Percentiles rank a stretch among this genome's conserved stretches.
phyloP scores from a whole-genome alignment of 352 stramenopile genomes.

The Globisporangium nagaii region DNA sequence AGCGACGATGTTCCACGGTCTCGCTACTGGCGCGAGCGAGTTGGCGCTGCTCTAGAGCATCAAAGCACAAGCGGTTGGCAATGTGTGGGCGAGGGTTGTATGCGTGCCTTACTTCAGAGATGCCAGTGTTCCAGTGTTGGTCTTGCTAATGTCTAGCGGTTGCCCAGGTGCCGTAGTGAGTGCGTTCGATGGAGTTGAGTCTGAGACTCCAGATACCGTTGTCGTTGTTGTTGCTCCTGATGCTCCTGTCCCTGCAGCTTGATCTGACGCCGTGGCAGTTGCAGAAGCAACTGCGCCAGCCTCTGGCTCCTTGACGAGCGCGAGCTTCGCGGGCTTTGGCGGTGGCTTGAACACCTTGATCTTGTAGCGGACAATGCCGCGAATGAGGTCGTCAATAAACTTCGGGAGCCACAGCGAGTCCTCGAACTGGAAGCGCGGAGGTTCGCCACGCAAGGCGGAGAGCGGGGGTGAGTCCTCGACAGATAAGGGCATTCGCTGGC shows the following conservation, averaged over 20 bases:
- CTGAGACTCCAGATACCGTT: too few relatives aligned
- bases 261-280: not conserved
- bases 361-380: slow-evolving; percentile 66
- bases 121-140: too few relatives aligned
- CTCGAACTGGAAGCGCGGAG: slow-evolving; percentile 43
- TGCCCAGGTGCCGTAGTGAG: too few relatives aligned
- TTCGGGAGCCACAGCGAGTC: slow-evolving; percentile 62
- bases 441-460: not conserved
- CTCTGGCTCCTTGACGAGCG: slow-evolving; percentile 5
- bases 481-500: not conserved
- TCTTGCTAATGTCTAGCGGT: too few relatives aligned
- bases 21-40: slow-evolving; percentile 17
- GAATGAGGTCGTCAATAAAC: slow-evolving; percentile 65
- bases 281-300: not conserved
- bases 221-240: too few relatives aligned
- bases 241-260: not conserved
- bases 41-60: not conserved
- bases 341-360: slow-evolving; percentile 64
- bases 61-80: too few relatives aligned
- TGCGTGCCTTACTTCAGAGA: too few relatives aligned
- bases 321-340: slow-evolving; percentile 18
- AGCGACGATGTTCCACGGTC: slow-evolving; percentile 35
- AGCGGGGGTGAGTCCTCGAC: not conserved
- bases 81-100: not conserved
- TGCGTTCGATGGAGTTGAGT: too few relatives aligned